A percentile compares a stretch with the other conserved stretches of the same genome.
phyloP scores from a whole-genome alignment of 2,329 filamentous ascomycete species.

The Scedosporium minutisporum region DNA sequence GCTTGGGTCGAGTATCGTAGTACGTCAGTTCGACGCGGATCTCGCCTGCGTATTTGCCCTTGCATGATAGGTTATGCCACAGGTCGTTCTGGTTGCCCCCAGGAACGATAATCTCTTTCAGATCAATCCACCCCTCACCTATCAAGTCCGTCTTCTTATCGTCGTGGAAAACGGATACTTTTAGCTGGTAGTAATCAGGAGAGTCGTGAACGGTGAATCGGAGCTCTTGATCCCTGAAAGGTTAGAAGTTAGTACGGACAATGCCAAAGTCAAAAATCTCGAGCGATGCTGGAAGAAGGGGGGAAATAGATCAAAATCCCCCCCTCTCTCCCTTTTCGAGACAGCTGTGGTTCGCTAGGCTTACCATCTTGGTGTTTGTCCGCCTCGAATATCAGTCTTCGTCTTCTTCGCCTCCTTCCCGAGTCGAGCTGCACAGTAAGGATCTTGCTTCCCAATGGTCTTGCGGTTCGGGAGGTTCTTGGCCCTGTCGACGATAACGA shows the following conservation, averaged over 20 bases:
- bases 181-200: conserved; percentile 89
- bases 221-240: conserved; percentile 83
- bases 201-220: conserved; percentile 95
- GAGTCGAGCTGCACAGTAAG: conserved; percentile 85
- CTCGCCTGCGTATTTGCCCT: conserved; percentile 92
- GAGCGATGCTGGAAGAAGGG: no score
- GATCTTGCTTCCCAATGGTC: conserved; percentile 97
- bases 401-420: conserved; percentile 98
- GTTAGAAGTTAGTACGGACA: conserved; percentile 1
- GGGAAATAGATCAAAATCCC: no score
- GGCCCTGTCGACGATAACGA: conserved; percentile 83
- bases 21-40: conserved; percentile 92
- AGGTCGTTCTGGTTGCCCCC: conserved; percentile 90
- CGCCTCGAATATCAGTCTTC: conserved; percentile 82
- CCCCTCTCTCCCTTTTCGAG: not conserved
- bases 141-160: conserved; percentile 97
- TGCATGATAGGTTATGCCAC: conserved; percentile 82
- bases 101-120: conserved; percentile 68
- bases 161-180: conserved; percentile 94
- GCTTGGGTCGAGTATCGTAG: conserved; percentile 81
- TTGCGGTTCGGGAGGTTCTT: conserved; percentile 96
- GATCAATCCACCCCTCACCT: conserved; percentile 82
- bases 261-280: not conserved
- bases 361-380: conserved; percentile 92
- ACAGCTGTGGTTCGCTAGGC: conserved; percentile 7